Base-by-base conservation (phyloP, 2,329 filamentous ascomycete genomes). In the Paecilomyces formosus region DNA sequence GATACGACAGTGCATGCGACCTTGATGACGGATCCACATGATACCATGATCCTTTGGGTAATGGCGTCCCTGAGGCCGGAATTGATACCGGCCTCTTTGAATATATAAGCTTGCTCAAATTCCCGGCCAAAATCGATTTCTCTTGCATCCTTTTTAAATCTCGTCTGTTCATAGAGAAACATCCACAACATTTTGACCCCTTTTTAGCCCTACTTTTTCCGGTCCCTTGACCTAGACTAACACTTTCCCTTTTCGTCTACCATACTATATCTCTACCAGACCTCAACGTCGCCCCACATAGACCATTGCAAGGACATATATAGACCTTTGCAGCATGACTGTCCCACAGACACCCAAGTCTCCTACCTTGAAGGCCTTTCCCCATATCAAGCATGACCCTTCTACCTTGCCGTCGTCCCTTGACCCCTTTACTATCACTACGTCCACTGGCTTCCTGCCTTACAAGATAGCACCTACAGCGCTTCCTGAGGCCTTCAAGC, bases 401-500 rank as follows among this genome's bases (percentile, higher is more conserved):
- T 62, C 69, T 8, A 72, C 68, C 53, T 62, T 79, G 9, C 73
- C 77, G 53, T 68, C 68, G 52, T 72, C 72, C 28, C 57, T 78
- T 33, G 77, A 79, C 61, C 77, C 77, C 24, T 79, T 79, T 65
- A 79, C 77, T 45, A 74, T 79, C 64, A 79, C 77, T 28, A 76
- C 75, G 13, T 70, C 71, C 1, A 77, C 75, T 49, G 78, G 77
- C 18, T 79, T 79, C 63, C 63, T 79, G 22, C 78, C 77, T 24
- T 74, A 73, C 61, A 65, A 65, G 45, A 68, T 70, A 50, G 72
- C 76, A 21, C 69, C 75, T 50, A 66, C 66, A 55, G 72, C 79
- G 9, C 83, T 96, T 0, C 92, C 92, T 21, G 65, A 80, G 13
- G 88, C 88, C 71, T 97, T 96, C 70, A 82, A 85, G 35, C 76